These are phyloP conservation scores for Salicornia ramosissima DNA, from an alignment of 148 eudicot species.

Conservation along the genomic window DNA sequence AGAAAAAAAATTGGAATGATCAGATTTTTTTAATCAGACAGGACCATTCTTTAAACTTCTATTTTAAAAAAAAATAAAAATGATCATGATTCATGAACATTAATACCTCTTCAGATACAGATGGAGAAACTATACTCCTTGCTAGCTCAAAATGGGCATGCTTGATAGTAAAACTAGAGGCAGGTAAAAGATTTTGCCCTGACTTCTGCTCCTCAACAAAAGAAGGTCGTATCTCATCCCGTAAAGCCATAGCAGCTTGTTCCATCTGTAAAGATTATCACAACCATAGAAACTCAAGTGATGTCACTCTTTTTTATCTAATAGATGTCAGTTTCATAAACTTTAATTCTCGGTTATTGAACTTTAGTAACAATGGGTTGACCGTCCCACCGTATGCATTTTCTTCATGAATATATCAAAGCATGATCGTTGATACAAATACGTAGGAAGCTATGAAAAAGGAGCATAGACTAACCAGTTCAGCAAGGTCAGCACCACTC, in stretches of 20 bases:
- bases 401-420: background rate
- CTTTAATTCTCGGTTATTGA: background rate
- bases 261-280: background rate
- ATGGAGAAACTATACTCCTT: background rate
- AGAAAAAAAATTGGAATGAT: background rate
- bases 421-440: no score
- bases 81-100: background rate
- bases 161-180: background rate
- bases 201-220: background rate
- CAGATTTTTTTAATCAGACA: background rate
- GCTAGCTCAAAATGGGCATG: conserved; percentile 2
- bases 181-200: background rate
- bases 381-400: background rate
- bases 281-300: background rate
- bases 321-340: background rate
- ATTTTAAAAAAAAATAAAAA: background rate
- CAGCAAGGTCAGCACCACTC: conserved; percentile 75
- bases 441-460: background rate
- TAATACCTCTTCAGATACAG: conserved; percentile 5
- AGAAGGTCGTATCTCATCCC: background rate
- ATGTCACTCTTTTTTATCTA: background rate
- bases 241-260: background rate
- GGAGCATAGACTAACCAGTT: conserved; percentile 35
- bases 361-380: background rate
- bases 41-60: background rate